Evolutionary conservation across 768 basidiomycete genomes (phyloP), one percentile per base, ranked within the genome.

Genomic region (Pluteus cervinus): DNA sequence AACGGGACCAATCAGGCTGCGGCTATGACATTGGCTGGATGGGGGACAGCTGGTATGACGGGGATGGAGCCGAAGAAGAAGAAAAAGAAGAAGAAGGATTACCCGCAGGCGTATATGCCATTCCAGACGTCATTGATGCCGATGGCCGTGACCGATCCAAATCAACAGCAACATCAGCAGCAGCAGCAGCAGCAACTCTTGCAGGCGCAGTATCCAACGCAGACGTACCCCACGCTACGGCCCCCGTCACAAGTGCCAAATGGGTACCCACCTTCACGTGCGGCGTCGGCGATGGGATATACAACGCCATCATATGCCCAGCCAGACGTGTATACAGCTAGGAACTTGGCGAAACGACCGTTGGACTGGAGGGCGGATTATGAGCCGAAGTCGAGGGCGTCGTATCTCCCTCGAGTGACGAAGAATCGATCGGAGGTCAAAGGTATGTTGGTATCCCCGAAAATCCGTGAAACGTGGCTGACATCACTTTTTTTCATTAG

Each of bases 291-390:
- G n/a, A 26, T 24, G 7, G 24, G 22, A 26, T 33, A 33, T 17
- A 33, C 43, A n/a, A 11, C 45, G 4, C 56, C 57, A 1, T 47
- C 36, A 21, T 55, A 55, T 29, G 40, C 50, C 15, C 52, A 52
- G 10, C 45, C 41, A 1, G 63, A 66, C 23, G 29, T 45, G 5
- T 67, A 55, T 37, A 52, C 51, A 30, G 51, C 51, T 33, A 45
- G 52, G 14, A 67, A 69, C 37, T 48, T 68, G 4, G 58, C 68
- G 16, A 49, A 56, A 36, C 48, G 68, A 9, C 68, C 68, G 24
- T 42, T 56, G 15, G 68, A 71, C 47, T 71, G 68, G 68, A 57
- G 68, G 33, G 54, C 61, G 3, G 68, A 68, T 38, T 71, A 64
- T 47, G 50, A 51, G 14, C 46, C 60, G 1, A 44, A 53, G 12